phyloP scores from a whole-genome alignment of 108 stramenopile genomes.

The Cylindrotheca fusiformis region DNA sequence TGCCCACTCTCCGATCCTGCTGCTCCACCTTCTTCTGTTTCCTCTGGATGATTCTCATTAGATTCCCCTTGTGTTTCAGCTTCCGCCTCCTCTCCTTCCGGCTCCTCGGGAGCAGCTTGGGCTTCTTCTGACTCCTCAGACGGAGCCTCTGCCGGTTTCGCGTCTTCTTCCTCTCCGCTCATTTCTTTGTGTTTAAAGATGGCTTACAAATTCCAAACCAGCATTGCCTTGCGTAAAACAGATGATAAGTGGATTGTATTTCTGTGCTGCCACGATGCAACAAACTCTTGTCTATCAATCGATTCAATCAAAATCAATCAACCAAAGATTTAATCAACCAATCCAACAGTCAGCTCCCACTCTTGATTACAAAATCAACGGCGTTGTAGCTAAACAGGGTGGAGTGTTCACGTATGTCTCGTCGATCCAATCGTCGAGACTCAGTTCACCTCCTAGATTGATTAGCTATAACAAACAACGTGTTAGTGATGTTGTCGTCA shows the following conservation, averaged over 20 bases:
- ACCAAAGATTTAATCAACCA: too few species aligned
- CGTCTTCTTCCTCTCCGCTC: conserved; percentile 8
- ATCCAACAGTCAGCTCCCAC: too few species aligned
- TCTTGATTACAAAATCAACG: too few species aligned
- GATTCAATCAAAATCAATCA: too few species aligned
- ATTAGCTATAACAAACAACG: neutral
- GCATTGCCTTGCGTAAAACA: neutral
- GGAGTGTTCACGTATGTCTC: conserved; percentile 21
- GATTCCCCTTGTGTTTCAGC: neutral
- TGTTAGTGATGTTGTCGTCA: too few species aligned
- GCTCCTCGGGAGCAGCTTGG: neutral
- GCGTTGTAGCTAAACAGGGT: neutral
- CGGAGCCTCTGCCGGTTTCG: neutral
- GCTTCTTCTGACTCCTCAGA: neutral
- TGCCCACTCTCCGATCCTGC: neutral
- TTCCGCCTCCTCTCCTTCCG: neutral
- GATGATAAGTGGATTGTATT: neutral
- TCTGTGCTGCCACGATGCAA: neutral
- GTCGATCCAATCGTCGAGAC: conserved; percentile 55
- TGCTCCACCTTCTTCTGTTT: conserved; percentile 5
- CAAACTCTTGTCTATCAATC: too few species aligned
- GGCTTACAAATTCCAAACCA: neutral
- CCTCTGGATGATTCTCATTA: neutral
- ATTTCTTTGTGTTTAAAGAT: neutral
- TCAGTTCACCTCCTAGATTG: conserved; percentile 14